Base-by-base conservation (phyloP, 495 filamentous ascomycete genomes). In the Articulospora tetracladia region DNA sequence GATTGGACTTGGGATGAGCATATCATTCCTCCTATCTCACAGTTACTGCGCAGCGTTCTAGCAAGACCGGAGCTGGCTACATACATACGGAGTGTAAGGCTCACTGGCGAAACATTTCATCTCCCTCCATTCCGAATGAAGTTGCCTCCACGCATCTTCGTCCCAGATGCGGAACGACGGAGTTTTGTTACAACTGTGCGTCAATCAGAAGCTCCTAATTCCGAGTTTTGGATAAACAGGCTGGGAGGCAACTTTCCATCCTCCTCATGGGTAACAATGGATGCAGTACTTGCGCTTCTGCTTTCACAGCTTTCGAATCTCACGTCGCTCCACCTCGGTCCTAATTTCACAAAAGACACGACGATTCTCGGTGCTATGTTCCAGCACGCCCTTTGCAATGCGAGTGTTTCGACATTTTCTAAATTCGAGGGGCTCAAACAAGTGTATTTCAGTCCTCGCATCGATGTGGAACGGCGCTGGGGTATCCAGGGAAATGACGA, bases 291-390 rank as follows among this genome's bases (percentile, higher is more conserved):
- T 27, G 49, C 49, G 4, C 11, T 52, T 13, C 24, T 52, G 28
- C 25, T 55, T 32, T 55, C 52, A 34, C 52, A 36, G 28, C 52
- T 55, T 27, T 27, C 52, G 34, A 55, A 55, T 19, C 26, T 55
- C 10, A 39, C 28, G 34, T 39, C n/a, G n/a, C 52, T 55, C 28
- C 19, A 34, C 28, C 22, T 55, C 3, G 52, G 28, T 39, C 23
- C 52, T 8, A 32, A 55, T 19, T 55, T 55, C 20, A 55, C 52
- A 20, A 55, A 34, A 20, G 52, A 55, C 11, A 55, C 52, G 12
- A 32, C 27, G 2, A 32, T 55, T 34, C 3, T 36, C 22, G 28
- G 30, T 22, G 19, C 3, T 11, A 55, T 55, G 52, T 55, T 55
- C 19, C 4, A 39, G 19, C 24, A 32, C 8, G 23, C 26, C 6